These are phyloP conservation scores for Geosiphon pyriformis DNA, from an alignment of 192 early-diverging fungal genomes.

Conservation along the genomic window DNA sequence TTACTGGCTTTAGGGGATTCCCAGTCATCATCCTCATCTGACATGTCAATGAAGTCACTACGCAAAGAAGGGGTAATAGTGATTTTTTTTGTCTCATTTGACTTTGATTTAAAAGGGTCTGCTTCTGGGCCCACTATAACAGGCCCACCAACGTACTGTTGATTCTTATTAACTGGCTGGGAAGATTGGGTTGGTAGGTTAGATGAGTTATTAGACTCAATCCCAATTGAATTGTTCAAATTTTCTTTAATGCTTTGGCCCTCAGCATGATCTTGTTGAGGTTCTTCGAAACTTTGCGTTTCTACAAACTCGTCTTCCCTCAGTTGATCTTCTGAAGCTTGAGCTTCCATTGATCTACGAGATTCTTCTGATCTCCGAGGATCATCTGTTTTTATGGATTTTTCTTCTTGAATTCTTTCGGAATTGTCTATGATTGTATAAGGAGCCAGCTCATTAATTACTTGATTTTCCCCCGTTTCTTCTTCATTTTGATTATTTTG, in stretches of 20 bases:
- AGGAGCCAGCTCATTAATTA: not conserved
- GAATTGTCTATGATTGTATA: not conserved
- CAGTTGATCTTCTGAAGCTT: slow-evolving; percentile 19
- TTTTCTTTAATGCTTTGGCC: no score
- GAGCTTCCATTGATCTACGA: slow-evolving; percentile 15
- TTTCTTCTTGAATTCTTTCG: not conserved
- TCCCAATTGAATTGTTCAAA: no score
- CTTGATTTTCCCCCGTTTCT: not conserved
- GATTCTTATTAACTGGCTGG: not conserved
- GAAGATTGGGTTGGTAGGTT: not conserved
- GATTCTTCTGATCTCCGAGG: not conserved
- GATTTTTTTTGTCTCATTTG: not conserved
- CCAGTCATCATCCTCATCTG: slow-evolving; percentile 17
- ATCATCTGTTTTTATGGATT: not conserved
- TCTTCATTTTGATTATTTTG: not conserved
- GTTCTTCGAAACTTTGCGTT: not conserved
- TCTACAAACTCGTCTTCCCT: not conserved
- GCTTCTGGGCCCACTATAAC: slow-evolving; percentile 13
- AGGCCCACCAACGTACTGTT: slow-evolving; percentile 2
- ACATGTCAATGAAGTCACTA: slow-evolving; percentile 22
- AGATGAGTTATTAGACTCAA: no score
- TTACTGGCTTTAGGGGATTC: slow-evolving; percentile 18
- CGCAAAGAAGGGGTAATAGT: slow-evolving; percentile 13
- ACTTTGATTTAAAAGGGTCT: not conserved
- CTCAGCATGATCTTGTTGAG: no score